Conservation (phyloP, 2,329 filamentous ascomycete genomes). For the Aspergillus luchuensis region DNA sequence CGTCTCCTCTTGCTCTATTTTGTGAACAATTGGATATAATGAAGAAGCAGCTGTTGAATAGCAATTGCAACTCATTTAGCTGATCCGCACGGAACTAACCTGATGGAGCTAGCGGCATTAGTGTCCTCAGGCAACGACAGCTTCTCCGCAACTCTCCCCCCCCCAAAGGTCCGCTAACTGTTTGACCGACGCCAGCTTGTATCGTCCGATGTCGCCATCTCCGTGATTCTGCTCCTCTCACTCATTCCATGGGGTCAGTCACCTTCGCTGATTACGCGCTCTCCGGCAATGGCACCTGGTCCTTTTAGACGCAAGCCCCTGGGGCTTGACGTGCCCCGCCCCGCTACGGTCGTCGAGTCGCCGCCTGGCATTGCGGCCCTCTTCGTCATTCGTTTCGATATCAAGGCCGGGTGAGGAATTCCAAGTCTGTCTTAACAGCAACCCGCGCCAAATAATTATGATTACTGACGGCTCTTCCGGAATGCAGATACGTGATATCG, state of each 20-base stretch:
- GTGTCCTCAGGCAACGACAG: constrained; percentile 16
- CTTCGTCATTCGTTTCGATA: constrained; percentile 89
- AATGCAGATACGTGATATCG: constrained; percentile 70
- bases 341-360: constrained; percentile 33
- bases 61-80: background rate
- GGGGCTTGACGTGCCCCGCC: constrained; percentile 38
- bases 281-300: constrained; percentile 32
- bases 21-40: background rate
- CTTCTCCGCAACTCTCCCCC: constrained; percentile 7
- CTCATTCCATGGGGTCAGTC: constrained; percentile 28
- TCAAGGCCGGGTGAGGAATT: constrained; percentile 74
- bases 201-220: constrained; percentile 9
- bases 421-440: background rate
- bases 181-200: background rate
- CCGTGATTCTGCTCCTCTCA: constrained; percentile 10
- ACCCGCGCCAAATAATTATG: background rate
- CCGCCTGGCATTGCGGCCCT: constrained; percentile 67
- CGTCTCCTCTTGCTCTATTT: background rate
- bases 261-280: constrained; percentile 12
- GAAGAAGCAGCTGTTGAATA: background rate
- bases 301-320: constrained; percentile 33
- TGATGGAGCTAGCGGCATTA: constrained; percentile 4
- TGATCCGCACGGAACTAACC: constrained; percentile 9
- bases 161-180: background rate
- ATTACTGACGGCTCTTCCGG: background rate